Base-by-base conservation (phyloP, 306 rosid species). In the Argentina anserina region DNA sequence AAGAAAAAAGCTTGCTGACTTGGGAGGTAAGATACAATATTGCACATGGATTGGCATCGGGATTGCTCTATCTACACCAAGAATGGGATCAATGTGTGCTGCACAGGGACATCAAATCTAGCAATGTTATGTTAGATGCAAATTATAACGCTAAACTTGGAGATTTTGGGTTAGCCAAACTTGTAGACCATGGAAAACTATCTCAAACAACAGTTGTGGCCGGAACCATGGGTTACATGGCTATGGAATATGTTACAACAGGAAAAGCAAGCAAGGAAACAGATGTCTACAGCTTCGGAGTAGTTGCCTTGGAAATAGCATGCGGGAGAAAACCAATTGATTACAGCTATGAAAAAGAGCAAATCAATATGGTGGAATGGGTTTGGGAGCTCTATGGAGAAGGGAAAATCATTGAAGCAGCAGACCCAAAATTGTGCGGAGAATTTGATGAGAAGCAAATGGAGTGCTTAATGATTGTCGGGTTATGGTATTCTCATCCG, bases 191-290 rank as follows among this genome's bases (percentile, higher is more conserved):
- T 25, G 74, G 74, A 5, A 50, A 50, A 21, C 46, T n/a, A 0
- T 50, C 47, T 0, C 23, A 50, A 21, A 69, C 74, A 3, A 69
- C 74, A 4, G 1, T 69, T 12, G 9, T 69, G 3, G 74, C 74
- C 3, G 74, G 74, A 50, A 69, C 74, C 4, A 50, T 34, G 62
- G 74, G 74, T 0, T 50, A 69, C 74, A 69, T 69, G 73, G 73
- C 63, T 3, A 18, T 3, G 2, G 64, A 70, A 52, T 70, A 11
- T 4, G 18, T 70, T 3, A 34, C 47, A 5, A 21, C 74, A 1
- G 37, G 64, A 52, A 70, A 50, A 23, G 64, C 63, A 0, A 70
- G 64, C 36, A 52, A 6, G 17, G 74, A 34, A 34, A 2, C 64
- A 3, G 74, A 70, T 21, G 74, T 70, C 1, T 70, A 50, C 11